These are phyloP conservation scores for Firmiana major DNA, from an alignment of 345 rosid genomes.

Conservation along the genomic window DNA sequence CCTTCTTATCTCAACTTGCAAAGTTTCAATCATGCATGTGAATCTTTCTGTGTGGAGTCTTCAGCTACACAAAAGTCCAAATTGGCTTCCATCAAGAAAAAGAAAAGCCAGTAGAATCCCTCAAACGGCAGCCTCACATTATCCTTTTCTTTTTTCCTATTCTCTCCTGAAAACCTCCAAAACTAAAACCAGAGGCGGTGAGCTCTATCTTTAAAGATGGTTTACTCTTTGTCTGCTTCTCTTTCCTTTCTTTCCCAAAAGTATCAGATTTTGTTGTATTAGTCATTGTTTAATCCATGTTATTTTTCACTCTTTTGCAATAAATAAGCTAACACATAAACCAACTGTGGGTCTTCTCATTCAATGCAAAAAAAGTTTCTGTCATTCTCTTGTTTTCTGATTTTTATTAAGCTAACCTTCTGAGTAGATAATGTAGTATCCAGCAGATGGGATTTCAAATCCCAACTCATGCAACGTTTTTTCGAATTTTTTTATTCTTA, in stretches of 20 bases:
- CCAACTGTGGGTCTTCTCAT: neutral
- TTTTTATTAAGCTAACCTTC: no score
- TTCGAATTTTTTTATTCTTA: no score
- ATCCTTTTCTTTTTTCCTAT: neutral
- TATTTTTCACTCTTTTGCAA: neutral
- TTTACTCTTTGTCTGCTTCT: neutral
- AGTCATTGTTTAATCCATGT: neutral
- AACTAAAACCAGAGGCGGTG: constrained; percentile 1
- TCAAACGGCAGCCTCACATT: neutral
- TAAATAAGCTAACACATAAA: neutral
- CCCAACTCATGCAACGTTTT: no score
- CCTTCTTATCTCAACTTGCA: neutral
- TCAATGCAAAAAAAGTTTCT: neutral
- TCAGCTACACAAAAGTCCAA: constrained; percentile 10
- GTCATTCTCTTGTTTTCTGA: neutral
- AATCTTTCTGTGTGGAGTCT: constrained; percentile 2
- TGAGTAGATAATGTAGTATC: no score
- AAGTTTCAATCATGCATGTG: constrained; percentile 1
- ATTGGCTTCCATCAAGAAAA: constrained; percentile 12
- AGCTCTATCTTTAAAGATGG: neutral
- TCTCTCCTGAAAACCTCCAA: neutral
- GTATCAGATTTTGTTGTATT: neutral
- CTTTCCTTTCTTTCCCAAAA: neutral
- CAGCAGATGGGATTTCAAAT: no score
- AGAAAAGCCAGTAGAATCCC: constrained; percentile 2